Conservation (phyloP, 2,329 filamentous ascomycete genomes). For the Cercospora sojina region DNA sequence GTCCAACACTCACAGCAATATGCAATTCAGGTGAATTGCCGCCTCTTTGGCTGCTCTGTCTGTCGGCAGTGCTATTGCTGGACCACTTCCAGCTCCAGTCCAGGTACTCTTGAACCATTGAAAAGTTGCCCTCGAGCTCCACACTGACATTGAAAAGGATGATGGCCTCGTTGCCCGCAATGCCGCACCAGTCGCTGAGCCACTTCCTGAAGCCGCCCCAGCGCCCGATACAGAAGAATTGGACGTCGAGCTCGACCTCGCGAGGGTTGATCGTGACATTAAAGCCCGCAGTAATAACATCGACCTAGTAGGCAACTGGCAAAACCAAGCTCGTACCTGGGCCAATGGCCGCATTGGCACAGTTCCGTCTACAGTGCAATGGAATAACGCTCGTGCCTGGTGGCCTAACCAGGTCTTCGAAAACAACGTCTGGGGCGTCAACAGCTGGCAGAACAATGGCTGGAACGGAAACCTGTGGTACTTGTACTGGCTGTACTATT, state of each 20-base stretch:
- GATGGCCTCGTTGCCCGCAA: constrained; percentile 1
- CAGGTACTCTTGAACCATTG: neutral
- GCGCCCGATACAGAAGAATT: neutral
- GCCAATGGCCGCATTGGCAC: neutral
- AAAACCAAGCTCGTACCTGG: neutral
- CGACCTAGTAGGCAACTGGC: neutral
- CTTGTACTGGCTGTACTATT: constrained; percentile 2
- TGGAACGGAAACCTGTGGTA: constrained; percentile 3
- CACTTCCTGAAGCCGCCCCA: neutral
- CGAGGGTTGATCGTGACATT: neutral
- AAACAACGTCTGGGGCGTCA: neutral
- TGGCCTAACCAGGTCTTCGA: neutral
- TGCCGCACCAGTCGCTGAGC: neutral
- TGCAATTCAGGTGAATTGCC: constrained; percentile 18
- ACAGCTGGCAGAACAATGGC: constrained; percentile 5
- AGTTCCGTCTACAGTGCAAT: neutral
- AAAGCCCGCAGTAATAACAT: neutral
- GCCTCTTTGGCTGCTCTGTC: constrained; percentile 15
- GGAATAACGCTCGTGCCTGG: neutral
- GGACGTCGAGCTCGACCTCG: neutral
- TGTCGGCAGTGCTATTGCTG: constrained; percentile 17
- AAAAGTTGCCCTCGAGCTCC: too few species aligned
- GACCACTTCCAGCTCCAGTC: constrained; percentile 8
- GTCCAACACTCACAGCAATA: neutral
- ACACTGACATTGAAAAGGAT: constrained; percentile 1